phyloP scores from a whole-genome alignment of 1,139 yeast genomes.

The Pneumocystis canis region DNA sequence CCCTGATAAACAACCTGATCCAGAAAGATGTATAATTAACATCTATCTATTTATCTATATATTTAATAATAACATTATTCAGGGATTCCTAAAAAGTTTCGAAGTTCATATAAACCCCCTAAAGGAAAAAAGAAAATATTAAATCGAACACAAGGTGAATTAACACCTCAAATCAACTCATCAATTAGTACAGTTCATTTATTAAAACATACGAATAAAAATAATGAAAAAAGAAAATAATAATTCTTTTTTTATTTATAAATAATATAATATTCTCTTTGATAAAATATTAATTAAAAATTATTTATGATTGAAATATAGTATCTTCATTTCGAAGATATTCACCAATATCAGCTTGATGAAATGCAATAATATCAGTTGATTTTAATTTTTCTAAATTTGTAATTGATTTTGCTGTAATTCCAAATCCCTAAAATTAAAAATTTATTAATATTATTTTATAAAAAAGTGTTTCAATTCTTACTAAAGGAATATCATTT shows the following conservation, averaged over 20 bases:
- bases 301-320: constrained; percentile 39
- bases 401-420: constrained; percentile 79
- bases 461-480: background rate
- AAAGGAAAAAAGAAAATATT: constrained; percentile 34
- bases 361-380: constrained; percentile 82
- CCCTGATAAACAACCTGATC: constrained; percentile 32
- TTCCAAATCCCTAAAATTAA: constrained; percentile 65
- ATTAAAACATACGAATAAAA: constrained; percentile 13
- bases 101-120: constrained; percentile 70
- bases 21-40: constrained; percentile 48
- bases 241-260: constrained; percentile 16
- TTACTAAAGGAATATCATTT: constrained; percentile 66
- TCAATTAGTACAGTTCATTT: background rate
- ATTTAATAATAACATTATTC: background rate
- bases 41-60: background rate
- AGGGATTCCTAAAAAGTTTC: constrained; percentile 64
- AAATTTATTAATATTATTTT: background rate
- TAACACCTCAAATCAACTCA: background rate
- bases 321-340: constrained; percentile 96
- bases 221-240: constrained; percentile 24
- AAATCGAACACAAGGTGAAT: constrained; percentile 54
- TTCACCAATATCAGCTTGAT: constrained; percentile 98
- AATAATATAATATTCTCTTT: background rate
- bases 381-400: constrained; percentile 84
- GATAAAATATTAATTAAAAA: too few species aligned